Base-by-base conservation (phyloP, 345 rosid species). In the Trapa incisa region DNA sequence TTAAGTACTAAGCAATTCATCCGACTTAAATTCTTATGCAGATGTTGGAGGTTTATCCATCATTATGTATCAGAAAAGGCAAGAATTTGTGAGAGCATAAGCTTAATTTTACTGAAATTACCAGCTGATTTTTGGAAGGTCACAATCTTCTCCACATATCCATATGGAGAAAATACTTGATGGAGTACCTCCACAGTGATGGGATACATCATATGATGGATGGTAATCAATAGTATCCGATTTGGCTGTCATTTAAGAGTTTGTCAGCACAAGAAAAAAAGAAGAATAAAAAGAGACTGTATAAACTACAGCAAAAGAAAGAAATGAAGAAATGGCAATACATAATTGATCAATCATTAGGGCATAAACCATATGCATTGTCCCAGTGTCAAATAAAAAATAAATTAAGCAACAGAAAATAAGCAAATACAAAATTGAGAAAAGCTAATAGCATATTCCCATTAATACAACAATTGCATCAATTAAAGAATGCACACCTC, bases 41-140 rank as follows among this genome's bases (percentile, higher is more conserved):
- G 1, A 54, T n/a, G 35, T 54, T n/a, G 60, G 60, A n/a, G 60
- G n/a, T n/a, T n/a, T 5, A 8, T 35, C 6, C 60, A 22, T 35
- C 60, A n/a, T n/a, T 54, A n/a, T 54, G 60, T 6, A 16, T 33
- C 33, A 54, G 6, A n/a, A n/a, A 54, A 22, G 3, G n/a, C 17
- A 12, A 16, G n/a, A 50, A 16, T 13, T 3, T 14, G 60, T 8
- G 10, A 54, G 8, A 54, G 33, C 8, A 39, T 38, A 35, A 38
- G 5, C 37, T 64, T 64, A 7, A 50, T 16, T 36, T 17, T 43
- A 65, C 52, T 8, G 66, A 67, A 72, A 77, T 75, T 75, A 81
- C 85, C 85, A 48, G 85, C 85, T 42, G 85, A 81, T 75, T 81
- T 81, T 79, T 81, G 85, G 73, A 81, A 81, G 2, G 85, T 81